Conservation (phyloP, 768 basidiomycete species). For the Pulveroboletus ravenelii region DNA sequence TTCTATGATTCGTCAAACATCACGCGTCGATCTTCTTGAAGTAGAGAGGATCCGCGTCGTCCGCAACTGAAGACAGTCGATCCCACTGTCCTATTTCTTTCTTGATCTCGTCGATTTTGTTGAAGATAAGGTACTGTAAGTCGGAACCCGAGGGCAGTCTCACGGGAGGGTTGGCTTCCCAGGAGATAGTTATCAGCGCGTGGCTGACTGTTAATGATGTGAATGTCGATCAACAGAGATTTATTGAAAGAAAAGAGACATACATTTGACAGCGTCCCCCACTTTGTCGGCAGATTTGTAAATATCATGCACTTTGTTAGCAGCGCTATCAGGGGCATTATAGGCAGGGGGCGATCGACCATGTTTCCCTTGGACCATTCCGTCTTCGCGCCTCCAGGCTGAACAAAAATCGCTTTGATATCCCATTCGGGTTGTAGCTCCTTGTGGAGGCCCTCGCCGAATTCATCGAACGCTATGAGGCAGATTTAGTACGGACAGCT, state of each 20-base stretch:
- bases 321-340: conserved; percentile 9
- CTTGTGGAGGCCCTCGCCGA: conserved; percentile 20
- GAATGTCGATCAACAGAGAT: background rate
- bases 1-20: no score
- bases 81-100: conserved; percentile 4
- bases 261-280: conserved; percentile 13
- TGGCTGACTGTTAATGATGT: conserved; percentile 9
- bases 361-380: conserved; percentile 15
- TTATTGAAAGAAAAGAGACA: background rate
- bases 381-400: conserved; percentile 21
- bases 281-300: background rate
- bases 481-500: background rate
- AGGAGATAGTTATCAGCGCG: conserved; percentile 15
- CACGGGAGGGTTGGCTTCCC: conserved; percentile 16
- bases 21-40: conserved; percentile 6
- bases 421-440: conserved; percentile 26
- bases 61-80: conserved; percentile 13
- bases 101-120: conserved; percentile 16
- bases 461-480: conserved; percentile 23
- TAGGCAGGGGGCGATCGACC: conserved; percentile 14
- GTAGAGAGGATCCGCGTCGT: conserved; percentile 15
- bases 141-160: conserved; percentile 19
- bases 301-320: conserved; percentile 10
- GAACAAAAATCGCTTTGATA: conserved; percentile 19
- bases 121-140: conserved; percentile 11